Evolutionary conservation across 164 flowering plant species (phyloP).

Genomic region (Chloranthus sessilifolius): DNA sequence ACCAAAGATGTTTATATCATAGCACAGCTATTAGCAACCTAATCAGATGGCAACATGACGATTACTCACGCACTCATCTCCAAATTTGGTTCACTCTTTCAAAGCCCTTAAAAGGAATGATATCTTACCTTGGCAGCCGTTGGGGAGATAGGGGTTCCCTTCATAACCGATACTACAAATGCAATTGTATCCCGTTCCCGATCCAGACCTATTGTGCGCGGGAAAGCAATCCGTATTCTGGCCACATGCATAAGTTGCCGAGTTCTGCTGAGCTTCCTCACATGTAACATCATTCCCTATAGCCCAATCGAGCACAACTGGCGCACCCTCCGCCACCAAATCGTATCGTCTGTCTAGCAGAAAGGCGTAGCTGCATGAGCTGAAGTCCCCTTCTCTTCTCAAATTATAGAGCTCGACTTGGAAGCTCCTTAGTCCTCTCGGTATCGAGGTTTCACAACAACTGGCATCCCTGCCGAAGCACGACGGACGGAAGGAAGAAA

Average conservation of each 20-base stretch:
- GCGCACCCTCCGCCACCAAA: background rate
- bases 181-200: constrained; percentile 15
- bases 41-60: no score
- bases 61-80: no score
- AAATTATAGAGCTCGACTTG: background rate
- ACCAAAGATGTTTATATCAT: no score
- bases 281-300: constrained; percentile 10
- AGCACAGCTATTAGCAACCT: no score
- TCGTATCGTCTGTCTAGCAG: constrained; percentile 6
- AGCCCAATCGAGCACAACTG: constrained; percentile 13
- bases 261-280: constrained; percentile 7
- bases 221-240: constrained; percentile 4
- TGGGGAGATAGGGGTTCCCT: constrained; percentile 19
- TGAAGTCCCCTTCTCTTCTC: constrained; percentile 1
- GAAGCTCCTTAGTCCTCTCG: background rate
- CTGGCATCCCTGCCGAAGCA: background rate
- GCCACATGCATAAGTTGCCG: constrained; percentile 7
- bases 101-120: no score
- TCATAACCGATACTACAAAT: constrained; percentile 7
- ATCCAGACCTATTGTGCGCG: background rate
- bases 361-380: constrained; percentile 16
- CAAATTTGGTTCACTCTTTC: no score
- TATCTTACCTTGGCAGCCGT: constrained; percentile 26
- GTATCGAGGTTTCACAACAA: constrained; percentile 2
- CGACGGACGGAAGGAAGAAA: no score